A percentile compares a stretch with the other conserved stretches of the same genome.
phyloP scores from a whole-genome alignment of 139 green algal species.

The Haematococcus sp. region DNA sequence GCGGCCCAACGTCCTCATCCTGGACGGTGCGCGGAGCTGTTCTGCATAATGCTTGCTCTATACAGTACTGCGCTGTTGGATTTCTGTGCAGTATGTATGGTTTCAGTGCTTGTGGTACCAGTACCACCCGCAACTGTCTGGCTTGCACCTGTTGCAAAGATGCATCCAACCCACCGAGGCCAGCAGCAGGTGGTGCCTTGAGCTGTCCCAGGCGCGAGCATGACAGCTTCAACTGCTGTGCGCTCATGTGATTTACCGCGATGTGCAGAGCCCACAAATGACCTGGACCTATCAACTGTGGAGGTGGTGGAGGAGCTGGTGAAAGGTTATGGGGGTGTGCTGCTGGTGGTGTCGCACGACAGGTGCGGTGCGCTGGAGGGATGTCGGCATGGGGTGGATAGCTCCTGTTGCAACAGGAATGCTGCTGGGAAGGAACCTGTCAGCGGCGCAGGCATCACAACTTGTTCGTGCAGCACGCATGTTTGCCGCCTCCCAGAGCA shows the following conservation, averaged over 20 bases:
- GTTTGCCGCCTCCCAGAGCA: too few relatives aligned
- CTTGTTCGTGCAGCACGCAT: too few relatives aligned
- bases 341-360: constrained; percentile 72
- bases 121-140: neutral
- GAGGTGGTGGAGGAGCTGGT: constrained; percentile 56
- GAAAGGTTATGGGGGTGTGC: constrained; percentile 47
- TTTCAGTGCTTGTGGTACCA: neutral
- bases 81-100: neutral
- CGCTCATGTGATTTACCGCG: too few relatives aligned
- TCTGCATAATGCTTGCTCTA: neutral
- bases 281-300: constrained; percentile 72
- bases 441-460: too few relatives aligned
- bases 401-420: too few relatives aligned
- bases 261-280: constrained; percentile 68
- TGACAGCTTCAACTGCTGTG: too few relatives aligned
- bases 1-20: constrained; percentile 76
- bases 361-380: neutral
- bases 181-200: too few relatives aligned
- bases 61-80: neutral
- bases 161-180: too few relatives aligned
- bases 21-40: constrained; percentile 56
- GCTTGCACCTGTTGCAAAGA: too few relatives aligned
- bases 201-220: too few relatives aligned
- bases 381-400: constrained; percentile 24
- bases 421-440: too few relatives aligned